Evolutionary conservation across 805 yeast species (phyloP), one percentile per base, ranked within the genome.

Genomic region (Suhomyces sp.): DNA sequence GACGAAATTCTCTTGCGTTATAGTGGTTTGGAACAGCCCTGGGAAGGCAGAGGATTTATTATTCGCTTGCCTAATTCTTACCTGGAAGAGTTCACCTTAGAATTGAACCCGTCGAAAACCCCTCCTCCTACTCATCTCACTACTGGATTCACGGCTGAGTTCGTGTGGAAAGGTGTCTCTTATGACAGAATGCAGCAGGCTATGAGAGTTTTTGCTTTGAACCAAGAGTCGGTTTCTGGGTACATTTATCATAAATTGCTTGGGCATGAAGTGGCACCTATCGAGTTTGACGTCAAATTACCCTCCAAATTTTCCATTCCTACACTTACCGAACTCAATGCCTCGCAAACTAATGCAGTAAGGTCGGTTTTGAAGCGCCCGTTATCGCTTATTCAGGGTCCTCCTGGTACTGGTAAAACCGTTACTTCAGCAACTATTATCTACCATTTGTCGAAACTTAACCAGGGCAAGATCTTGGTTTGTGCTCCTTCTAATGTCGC

Each of bases 401-500:
- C 97, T 8, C 97, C 97, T 3, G 80, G 80, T 17, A 92, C 97
- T 0, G 97, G 97, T 66, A 92, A 92, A 65, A 92, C 97, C 0
- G 96, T 90, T 13, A 91, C 97, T 0, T 90, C 97, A 0, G 93
- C 97, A 1, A 86, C 96, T 0, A 88, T 92, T 53, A 82, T 91
- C 29, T 86, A 88, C 60, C 96, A 90, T 62, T 72, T 90, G 50
- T 77, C 84, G 2, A 81, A 83, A 54, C 63, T 85, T 55, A 82
- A 81, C 60, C 81, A 81, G 51, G 85, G 82, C 47, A 81, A 82
- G 56, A 83, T 91, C 7, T 76, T 92, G 41, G 97, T 91, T 2
- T 90, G 97, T 76, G 97, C 97, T 3, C 97, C 97, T 22, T 91
- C 97, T 19, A 92, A 92, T 68, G 93, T 92, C 48, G 97, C 97